A percentile compares a stretch with the other conserved stretches of the same genome.
Evolutionary conservation across 1,284 basidiomycete genomes (phyloP).

Genomic region (Pyrrhoderma noxium): DNA sequence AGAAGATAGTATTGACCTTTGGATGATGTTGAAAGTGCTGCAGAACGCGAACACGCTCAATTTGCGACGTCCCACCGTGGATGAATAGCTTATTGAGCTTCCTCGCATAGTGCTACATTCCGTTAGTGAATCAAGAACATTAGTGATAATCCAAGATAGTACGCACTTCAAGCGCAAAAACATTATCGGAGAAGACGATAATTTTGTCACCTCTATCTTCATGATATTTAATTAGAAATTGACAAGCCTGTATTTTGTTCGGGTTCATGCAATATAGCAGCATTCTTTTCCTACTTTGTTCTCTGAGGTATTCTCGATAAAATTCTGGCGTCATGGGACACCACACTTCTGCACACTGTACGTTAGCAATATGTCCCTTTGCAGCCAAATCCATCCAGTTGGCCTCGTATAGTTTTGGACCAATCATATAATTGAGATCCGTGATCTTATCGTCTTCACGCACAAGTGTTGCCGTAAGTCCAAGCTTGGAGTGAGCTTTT

Average conservation of each 20-base stretch:
- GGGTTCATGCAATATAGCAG: constrained; percentile 99
- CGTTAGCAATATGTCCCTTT: constrained; percentile 98
- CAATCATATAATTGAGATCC: constrained; percentile 98
- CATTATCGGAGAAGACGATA: constrained; percentile 99
- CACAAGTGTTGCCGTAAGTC: constrained; percentile 92
- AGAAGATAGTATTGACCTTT: constrained; percentile 95
- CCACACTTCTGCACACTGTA: constrained; percentile 99
- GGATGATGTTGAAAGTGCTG: constrained; percentile 96
- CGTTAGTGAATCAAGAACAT: background rate
- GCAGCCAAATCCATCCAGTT: constrained; percentile 99
- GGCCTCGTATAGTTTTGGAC: constrained; percentile 98
- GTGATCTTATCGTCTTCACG: constrained; percentile 99
- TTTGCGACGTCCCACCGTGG: constrained; percentile 93
- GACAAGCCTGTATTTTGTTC: constrained; percentile 98
- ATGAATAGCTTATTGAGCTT: constrained; percentile 94
- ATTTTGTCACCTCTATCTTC: constrained; percentile 98
- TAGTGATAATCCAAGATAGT: background rate
- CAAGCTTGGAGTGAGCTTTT: constrained; percentile 95
- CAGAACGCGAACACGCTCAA: constrained; percentile 92
- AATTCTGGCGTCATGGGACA: constrained; percentile 99
- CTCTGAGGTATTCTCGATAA: constrained; percentile 94
- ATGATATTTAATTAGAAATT: constrained; percentile 98
- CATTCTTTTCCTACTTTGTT: constrained; percentile 90
- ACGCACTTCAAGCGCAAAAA: constrained; percentile 88
- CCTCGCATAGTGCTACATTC: constrained; percentile 83